Base-by-base conservation (phyloP, 2,329 filamentous ascomycete genomes). In the Fusarium chaquense region DNA sequence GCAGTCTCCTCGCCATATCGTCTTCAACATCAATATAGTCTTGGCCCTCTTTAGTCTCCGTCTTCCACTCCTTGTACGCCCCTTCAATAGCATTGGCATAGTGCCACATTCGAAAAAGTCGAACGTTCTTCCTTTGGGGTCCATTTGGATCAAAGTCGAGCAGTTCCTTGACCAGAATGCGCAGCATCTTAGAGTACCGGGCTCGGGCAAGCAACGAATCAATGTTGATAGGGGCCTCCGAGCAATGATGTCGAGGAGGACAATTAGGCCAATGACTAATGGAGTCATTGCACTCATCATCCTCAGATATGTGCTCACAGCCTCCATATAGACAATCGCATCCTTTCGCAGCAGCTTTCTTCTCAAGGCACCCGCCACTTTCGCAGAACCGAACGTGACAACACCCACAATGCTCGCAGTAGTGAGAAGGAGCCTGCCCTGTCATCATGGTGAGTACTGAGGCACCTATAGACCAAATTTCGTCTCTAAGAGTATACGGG, bases 371-470 rank as follows among this genome's bases (percentile, higher is more conserved):
- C 3, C 70, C 73, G 20, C 73, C 75, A 2, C 52, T 8, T 33
- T 44, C 7, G 62, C 80, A 83, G 18, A 74, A 72, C 26, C 76
- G 70, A 5, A 77, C 68, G 62, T 62, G 78, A 64, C 56, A 79
- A 65, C 70, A 74, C 6, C 62, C 62, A 52, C 69, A 73, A 15
- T 59, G 30, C 10, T 64, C 47, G 51, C 76, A 75, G 35, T 24
- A 24, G 53, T 62, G 55, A 6, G 62, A 60, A 24, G 58, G 71
- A 12, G 45, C 18, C 6, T 47, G 38, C 9, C 77, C 77, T 11
- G 72, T 75, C 82, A 84, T 84, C 82, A 84, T 83, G 51, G 73
- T 76, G 65, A 80, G 81, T 46, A 84, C 62, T 30, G 81, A 68
- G 18, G 62, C 71, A 35, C 81, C 82, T 32, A 84, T 75, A 28